Evolutionary conservation across 441 rosid genomes (phyloP).

Genomic region (Mallotus japonicus): DNA sequence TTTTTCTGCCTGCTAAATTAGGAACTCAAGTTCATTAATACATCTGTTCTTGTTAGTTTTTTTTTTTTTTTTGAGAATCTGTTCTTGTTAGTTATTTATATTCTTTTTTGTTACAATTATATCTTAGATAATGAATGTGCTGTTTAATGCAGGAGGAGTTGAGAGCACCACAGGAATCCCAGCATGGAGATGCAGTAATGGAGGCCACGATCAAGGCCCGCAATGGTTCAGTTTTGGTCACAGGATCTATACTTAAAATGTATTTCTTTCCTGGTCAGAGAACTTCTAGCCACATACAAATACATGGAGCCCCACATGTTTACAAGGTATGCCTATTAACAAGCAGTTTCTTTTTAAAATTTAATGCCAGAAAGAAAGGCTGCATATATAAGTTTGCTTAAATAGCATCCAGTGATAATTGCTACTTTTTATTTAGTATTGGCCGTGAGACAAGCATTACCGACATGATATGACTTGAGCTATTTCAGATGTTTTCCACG

Average conservation of each 20-base stretch:
- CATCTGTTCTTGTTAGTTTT: background rate
- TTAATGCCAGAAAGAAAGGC: background rate
- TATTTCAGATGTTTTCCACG: background rate
- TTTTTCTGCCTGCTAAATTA: slow-evolving; percentile 23
- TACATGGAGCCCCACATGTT: slow-evolving; percentile 92
- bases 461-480: background rate
- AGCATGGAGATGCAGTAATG: slow-evolving; percentile 98
- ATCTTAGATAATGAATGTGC: slow-evolving; percentile 20
- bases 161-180: slow-evolving; percentile 84
- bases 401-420: background rate
- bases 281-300: slow-evolving; percentile 83
- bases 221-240: slow-evolving; percentile 89
- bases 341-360: slow-evolving; percentile 11
- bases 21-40: slow-evolving; percentile 12
- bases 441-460: background rate
- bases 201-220: slow-evolving; percentile 88
- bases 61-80: too few species aligned
- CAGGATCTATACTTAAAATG: slow-evolving; percentile 90
- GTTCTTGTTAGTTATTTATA: background rate
- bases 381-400: background rate
- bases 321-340: slow-evolving; percentile 59
- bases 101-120: slow-evolving; percentile 5
- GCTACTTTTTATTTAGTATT: background rate
- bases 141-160: slow-evolving; percentile 66
- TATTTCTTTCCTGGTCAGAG: slow-evolving; percentile 95